These are phyloP conservation scores for Yamagishiella unicocca DNA, from an alignment of 139 green algal species.

Conservation along the genomic window DNA sequence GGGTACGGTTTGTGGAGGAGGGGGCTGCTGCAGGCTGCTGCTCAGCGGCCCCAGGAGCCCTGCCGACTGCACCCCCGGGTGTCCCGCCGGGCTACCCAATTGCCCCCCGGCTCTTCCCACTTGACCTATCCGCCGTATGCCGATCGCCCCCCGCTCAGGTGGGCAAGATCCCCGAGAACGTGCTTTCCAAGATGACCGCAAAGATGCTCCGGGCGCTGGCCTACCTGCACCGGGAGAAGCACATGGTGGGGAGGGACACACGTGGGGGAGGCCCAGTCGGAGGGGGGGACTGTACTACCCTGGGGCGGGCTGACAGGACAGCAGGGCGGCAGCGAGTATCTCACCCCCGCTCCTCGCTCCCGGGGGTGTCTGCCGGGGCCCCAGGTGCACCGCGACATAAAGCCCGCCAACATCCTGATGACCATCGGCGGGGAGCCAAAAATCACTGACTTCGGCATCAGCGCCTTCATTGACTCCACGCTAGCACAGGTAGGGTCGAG, in stretches of 20 bases:
- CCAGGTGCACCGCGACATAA: constrained; percentile 94
- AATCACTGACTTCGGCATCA: constrained; percentile 97
- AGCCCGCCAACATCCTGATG: constrained; percentile 93
- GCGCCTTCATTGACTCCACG: constrained; percentile 84
- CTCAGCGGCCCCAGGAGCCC: too few species aligned
- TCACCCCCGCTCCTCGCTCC: neutral
- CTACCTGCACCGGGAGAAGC: constrained; percentile 84
- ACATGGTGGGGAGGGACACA: constrained; percentile 59
- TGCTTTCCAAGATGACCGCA: constrained; percentile 81
- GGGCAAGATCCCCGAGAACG: constrained; percentile 81
- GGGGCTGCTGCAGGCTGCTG: too few species aligned
- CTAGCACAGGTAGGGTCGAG: constrained; percentile 81
- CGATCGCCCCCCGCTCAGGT: constrained; percentile 56
- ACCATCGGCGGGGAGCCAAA: constrained; percentile 85
- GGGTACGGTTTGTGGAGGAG: too few species aligned
- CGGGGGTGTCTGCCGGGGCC: too few species aligned
- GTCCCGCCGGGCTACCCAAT: too few species aligned
- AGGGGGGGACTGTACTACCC: too few species aligned
- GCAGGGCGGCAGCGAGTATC: too few species aligned
- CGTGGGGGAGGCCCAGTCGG: too few species aligned
- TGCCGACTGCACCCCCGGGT: too few species aligned
- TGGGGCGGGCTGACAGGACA: too few species aligned
- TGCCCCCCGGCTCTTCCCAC: too few species aligned
- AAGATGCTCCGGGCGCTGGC: constrained; percentile 82
- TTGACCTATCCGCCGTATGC: too few species aligned